A percentile compares a stretch with the other conserved stretches of the same genome.
phyloP scores from a whole-genome alignment of 495 filamentous ascomycete genomes.

The Astrothelium subdiscretum region DNA sequence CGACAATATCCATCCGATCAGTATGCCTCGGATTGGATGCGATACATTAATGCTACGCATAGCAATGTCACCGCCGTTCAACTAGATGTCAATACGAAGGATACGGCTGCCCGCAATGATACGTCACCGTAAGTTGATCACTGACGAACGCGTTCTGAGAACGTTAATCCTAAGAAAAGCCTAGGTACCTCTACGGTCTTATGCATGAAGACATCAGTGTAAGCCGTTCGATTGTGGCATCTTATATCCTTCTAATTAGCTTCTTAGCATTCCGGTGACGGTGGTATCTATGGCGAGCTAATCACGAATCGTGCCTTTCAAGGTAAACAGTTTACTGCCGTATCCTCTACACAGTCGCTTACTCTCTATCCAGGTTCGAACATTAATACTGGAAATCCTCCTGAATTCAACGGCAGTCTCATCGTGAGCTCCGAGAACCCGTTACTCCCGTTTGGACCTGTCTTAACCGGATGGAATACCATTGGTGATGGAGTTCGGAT shows the following conservation, averaged over 20 bases:
- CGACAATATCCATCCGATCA: not conserved
- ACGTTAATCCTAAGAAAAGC: not conserved
- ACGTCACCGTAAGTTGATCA: not conserved
- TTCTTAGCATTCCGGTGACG: conserved; percentile 17
- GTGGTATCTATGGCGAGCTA: conserved; percentile 22
- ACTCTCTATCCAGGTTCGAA: not conserved
- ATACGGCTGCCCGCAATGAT: not conserved
- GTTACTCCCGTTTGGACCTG: conserved; percentile 3
- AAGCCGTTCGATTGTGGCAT: not conserved
- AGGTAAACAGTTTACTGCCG: conserved; percentile 4
- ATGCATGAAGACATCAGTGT: conserved; percentile 2
- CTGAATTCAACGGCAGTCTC: not conserved
- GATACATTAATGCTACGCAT: not conserved
- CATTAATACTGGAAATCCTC: not conserved
- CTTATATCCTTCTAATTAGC: not conserved
- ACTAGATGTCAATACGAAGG: not conserved
- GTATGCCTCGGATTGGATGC: not conserved
- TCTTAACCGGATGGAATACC: conserved; percentile 10
- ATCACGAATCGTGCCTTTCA: conserved; percentile 23
- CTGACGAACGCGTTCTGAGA: not conserved
- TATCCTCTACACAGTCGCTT: not conserved
- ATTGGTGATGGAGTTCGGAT: conserved; percentile 11
- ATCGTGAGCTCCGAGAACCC: conserved; percentile 6
- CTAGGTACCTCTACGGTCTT: not conserved
- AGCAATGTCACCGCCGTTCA: not conserved